These are phyloP conservation scores for Monosporascus sp. DNA, from an alignment of 2,329 filamentous ascomycete genomes.

Conservation along the genomic window DNA sequence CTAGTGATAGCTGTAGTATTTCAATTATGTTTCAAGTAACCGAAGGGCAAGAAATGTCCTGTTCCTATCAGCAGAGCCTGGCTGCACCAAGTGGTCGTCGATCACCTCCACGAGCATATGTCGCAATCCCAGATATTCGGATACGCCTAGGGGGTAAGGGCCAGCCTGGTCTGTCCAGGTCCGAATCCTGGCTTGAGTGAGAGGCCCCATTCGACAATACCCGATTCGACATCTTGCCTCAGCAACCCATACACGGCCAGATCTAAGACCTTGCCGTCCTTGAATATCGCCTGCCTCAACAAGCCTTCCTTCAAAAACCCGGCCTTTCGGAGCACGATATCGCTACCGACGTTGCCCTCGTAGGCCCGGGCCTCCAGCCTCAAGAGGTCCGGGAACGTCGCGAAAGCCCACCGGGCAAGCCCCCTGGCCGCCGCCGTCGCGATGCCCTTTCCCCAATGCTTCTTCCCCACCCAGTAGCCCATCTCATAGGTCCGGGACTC, in stretches of 20 bases:
- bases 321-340: conserved; percentile 34
- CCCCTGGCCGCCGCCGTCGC: conserved; percentile 33
- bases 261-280: conserved; percentile 36
- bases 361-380: conserved; percentile 37
- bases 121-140: too few relatives aligned
- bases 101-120: too few relatives aligned
- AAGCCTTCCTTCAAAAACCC: conserved; percentile 41
- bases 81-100: too few relatives aligned
- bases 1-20: too few relatives aligned
- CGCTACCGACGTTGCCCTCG: conserved; percentile 36
- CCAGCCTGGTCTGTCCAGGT: too few relatives aligned
- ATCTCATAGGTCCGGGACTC: conserved; percentile 40
- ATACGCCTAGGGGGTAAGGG: too few relatives aligned
- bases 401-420: conserved; percentile 40
- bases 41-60: too few relatives aligned
- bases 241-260: conserved; percentile 33
- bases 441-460: conserved; percentile 42
- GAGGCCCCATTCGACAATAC: neutral
- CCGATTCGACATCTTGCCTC: conserved; percentile 26
- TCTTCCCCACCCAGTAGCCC: conserved; percentile 42
- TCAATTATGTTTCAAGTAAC: too few relatives aligned
- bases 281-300: conserved; percentile 35
- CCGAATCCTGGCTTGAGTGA: too few relatives aligned
- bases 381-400: conserved; percentile 32
- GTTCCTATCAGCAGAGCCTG: too few relatives aligned